Base-by-base conservation (phyloP, 805 yeast genomes). In the Blastobotrys peoriensis region DNA sequence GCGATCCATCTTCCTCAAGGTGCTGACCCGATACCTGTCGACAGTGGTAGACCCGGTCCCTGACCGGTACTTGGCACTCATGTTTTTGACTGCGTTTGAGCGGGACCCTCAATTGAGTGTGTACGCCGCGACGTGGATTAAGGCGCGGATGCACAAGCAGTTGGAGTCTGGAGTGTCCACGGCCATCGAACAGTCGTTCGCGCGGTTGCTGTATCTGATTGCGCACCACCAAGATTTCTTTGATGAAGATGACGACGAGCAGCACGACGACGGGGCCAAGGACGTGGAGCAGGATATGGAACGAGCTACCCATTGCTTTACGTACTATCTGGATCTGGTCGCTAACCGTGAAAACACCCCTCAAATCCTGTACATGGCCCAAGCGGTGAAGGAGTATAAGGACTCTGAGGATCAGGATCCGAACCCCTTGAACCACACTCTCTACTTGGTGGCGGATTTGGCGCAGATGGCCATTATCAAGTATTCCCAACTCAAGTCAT, bases 21-120 rank as follows among this genome's bases (percentile, higher is more conserved):
- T 68, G 28, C 53, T 86, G 48, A 76, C 79, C 47, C 69, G 70
- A 28, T 68, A 69, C 43, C 63, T 84, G 40, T 71, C 79, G 21
- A 61, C 64, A 20, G 20, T 33, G 5, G 15, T 16, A 4, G 78
- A 73, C 41, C 50, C 59, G 6, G 70, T 87, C 2, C 78, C 94
- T 0, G 81, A 80, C 44, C 72, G 78, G 48, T 86, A 80, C 54
- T 56, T 83, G 36, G 81, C 87, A 0, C 59, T 86, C 18, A 66
- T 85, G 0, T 86, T 83, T 58, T 82, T 85, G 58, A 69, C 75
- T 54, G 95, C 93, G 0, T 79, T 77, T 56, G 97, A 88, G 56
- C 91, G 94, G 0, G 73, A 75, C 22, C 54, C 53, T 2, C 61
- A 62, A 0, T 58, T 86, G 33, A 75, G 70, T 48, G 60, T 64